These are phyloP conservation scores for Chrysochromulina tobinii DNA, from an alignment of 78 protist genomes.

Conservation along the genomic window DNA sequence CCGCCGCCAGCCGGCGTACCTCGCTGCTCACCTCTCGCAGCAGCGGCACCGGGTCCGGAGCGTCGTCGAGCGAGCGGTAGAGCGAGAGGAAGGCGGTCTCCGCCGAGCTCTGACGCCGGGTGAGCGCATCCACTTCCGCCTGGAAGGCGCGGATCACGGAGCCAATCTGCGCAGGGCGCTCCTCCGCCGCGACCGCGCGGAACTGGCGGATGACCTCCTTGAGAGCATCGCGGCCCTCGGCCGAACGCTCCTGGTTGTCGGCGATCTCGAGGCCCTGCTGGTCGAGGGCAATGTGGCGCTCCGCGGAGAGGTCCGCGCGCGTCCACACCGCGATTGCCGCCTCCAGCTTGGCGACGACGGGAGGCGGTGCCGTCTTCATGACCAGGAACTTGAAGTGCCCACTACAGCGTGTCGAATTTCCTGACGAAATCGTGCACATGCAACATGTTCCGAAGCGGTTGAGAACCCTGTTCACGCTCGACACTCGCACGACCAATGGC, in stretches of 20 bases:
- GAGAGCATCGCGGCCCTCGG: conserved; percentile 9
- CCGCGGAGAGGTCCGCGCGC: not conserved
- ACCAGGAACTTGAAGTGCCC: too few species aligned
- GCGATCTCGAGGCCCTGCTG: not conserved
- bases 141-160: conserved; percentile 4
- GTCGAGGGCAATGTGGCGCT: conserved; percentile 2
- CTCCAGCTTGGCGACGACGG: not conserved
- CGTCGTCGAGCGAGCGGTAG: conserved; percentile 8
- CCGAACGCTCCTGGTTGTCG: not conserved
- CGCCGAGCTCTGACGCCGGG: not conserved
- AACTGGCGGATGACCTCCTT: not conserved
- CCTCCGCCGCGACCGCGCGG: not conserved
- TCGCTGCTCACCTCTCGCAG: not conserved
- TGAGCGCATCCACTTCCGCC: conserved; percentile 16
- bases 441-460: too few species aligned
- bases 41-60: not conserved
- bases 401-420: too few species aligned
- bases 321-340: not conserved
- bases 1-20: not conserved
- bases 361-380: too few species aligned
- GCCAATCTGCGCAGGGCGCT: not conserved
- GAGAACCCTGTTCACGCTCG: too few species aligned
- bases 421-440: too few species aligned
- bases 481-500: too few species aligned
- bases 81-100: not conserved